These are phyloP conservation scores for Tuber aestivum DNA, from an alignment of 495 filamentous ascomycete species.

Conservation along the genomic window DNA sequence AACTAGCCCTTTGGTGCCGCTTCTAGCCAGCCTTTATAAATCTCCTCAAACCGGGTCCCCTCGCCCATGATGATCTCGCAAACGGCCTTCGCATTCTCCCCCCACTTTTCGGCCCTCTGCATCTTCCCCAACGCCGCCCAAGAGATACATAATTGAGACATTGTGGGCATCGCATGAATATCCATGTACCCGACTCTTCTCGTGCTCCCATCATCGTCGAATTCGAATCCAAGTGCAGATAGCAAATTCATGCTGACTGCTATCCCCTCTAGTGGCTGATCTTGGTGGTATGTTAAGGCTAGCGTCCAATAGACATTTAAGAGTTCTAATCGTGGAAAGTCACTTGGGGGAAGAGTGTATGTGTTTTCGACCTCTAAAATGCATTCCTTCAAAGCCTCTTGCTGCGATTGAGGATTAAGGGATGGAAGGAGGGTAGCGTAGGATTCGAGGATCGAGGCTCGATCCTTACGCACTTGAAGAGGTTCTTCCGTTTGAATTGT, in stretches of 20 bases:
- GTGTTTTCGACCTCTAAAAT: background rate
- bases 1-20: background rate
- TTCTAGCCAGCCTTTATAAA: background rate
- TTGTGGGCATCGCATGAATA: background rate
- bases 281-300: background rate
- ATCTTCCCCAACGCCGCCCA: background rate
- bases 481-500: background rate
- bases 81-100: background rate
- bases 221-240: background rate
- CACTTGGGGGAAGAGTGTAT: background rate
- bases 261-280: background rate
- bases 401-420: background rate
- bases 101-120: background rate
- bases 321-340: background rate
- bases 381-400: background rate
- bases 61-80: background rate
- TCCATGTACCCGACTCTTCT: background rate
- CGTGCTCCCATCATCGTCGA: background rate
- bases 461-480: background rate
- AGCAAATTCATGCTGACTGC: background rate
- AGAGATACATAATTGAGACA: slow-evolving; percentile 1
- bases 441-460: background rate
- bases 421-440: background rate
- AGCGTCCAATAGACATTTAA: background rate
- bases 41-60: background rate